Conservation (phyloP, 257 asterid species). For the Sherardia arvensis region DNA sequence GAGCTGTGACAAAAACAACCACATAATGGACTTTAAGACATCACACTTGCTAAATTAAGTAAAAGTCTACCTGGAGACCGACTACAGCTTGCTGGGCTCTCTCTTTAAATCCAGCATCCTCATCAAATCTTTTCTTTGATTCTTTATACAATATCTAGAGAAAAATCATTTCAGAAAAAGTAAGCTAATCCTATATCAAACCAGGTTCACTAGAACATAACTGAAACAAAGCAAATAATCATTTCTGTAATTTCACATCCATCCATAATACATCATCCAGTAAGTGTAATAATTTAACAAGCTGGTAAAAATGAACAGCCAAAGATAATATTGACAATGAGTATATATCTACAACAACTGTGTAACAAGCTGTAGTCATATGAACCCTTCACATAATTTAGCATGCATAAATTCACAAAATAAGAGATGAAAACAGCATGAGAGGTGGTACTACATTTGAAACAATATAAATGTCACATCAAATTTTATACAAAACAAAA, state of each 20-base stretch:
- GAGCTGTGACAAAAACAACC: background rate
- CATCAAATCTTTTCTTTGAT: slow-evolving; percentile 74
- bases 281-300: background rate
- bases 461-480: background rate
- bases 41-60: background rate
- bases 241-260: background rate
- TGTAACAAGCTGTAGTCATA: background rate
- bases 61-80: slow-evolving; percentile 73
- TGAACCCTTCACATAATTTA: background rate
- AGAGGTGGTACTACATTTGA: background rate
- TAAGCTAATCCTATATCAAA: background rate
- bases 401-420: background rate
- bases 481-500: background rate
- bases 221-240: background rate
- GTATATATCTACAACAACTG: background rate
- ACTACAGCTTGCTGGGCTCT: slow-evolving; percentile 88
- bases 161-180: background rate
- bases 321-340: background rate
- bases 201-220: background rate
- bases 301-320: background rate
- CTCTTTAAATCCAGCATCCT: slow-evolving; percentile 71
- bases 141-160: slow-evolving; percentile 78
- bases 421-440: background rate
- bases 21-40: background rate
- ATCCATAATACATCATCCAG: background rate